Conservation (phyloP, 2,329 filamentous ascomycete genomes). For the Dactylonectria macrodidyma region DNA sequence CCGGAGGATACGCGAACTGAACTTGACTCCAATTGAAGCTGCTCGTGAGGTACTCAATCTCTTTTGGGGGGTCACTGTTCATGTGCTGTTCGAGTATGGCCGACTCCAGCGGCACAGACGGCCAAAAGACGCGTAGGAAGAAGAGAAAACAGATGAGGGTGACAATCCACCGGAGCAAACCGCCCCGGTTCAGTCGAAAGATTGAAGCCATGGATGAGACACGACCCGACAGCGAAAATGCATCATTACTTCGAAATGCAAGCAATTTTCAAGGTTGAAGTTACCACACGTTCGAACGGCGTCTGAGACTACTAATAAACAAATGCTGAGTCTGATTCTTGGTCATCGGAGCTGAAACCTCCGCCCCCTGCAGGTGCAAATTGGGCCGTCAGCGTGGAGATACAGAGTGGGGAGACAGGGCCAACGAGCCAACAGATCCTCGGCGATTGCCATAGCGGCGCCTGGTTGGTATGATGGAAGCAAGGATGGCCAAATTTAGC, state of each 20-base stretch:
- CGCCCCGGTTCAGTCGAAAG: conserved; percentile 14
- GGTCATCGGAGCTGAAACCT: background rate
- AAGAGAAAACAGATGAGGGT: conserved; percentile 11
- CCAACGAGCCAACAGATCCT: background rate
- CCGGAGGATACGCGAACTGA: background rate
- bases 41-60: conserved; percentile 5
- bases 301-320: background rate
- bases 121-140: conserved; percentile 21
- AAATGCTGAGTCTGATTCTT: background rate
- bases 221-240: background rate
- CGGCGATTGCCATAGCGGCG: background rate
- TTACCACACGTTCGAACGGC: background rate
- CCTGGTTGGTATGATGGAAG: no score
- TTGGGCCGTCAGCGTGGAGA: background rate
- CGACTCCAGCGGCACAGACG: conserved; percentile 12
- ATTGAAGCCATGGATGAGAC: conserved; percentile 13
- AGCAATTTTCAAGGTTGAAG: background rate
- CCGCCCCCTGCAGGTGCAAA: background rate
- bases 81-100: conserved; percentile 13
- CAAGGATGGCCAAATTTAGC: no score
- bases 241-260: background rate
- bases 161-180: conserved; percentile 11
- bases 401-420: background rate
- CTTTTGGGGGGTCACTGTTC: conserved; percentile 10
- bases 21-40: conserved; percentile 28